Base-by-base conservation (phyloP, 2,329 filamentous ascomycete genomes). In the Cladorrhinum sp. region DNA sequence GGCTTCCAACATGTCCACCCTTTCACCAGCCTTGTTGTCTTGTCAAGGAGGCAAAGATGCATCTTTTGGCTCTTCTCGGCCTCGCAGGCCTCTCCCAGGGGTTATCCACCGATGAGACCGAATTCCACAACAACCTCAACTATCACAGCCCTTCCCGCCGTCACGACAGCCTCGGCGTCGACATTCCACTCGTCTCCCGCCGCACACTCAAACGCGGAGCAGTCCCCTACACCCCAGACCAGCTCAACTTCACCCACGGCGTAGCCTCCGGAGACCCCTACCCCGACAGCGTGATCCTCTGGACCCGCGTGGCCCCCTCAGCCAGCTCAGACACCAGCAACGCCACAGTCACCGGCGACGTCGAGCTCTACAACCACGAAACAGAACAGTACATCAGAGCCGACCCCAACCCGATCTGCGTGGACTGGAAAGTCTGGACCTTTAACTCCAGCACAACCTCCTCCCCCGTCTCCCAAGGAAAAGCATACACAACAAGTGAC, bases 401-500 rank as follows among this genome's bases (percentile, higher is more conserved):
- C 4, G 86, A 83, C 16, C 83, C 79, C 57, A 77, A 85, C 9
- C 87, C 88, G 0, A 80, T 91, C 51, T 92, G 88, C 67, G 80
- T 91, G 0, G 79, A 86, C 26, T 92, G 85, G 79, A 82, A 81
- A 60, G 79, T 90, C 18, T 91, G 88, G 68, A 68, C 69, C 1
- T 72, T 70, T 28, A 79, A 83, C 59, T 77, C 80, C 60, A 75
- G 75, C n/a, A 59, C 72, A n/a, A 62, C 68, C 1, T 57, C 61
- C 1, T 58, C 62, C 1, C 74, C 83, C 7, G 82, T 84, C 1
- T 77, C 81, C 55, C 76, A 76, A 1, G 89, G 89, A 4, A 82
- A 75, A 36, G 86, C 81, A 1, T 90, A 86, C 69, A 92, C 89
- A 0, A 89, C 82, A 36, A 88, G 84, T 1, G 89, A 92, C 70